Evolutionary conservation across 805 yeast species (phyloP).

Genomic region (Starmerella lactis-condensi): DNA sequence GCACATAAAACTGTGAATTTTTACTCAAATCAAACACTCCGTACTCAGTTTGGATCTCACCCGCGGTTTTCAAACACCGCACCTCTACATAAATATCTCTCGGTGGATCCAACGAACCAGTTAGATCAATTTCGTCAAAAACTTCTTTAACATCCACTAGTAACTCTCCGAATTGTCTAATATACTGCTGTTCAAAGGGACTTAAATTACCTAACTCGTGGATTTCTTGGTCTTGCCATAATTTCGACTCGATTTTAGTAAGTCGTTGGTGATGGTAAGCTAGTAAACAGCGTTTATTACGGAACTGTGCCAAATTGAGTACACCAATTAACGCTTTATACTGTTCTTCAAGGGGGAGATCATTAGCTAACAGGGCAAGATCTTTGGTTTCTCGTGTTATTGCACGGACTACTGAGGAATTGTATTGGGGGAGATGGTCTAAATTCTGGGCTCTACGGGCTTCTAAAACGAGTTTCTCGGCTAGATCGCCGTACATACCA

Average conservation of each 20-base stretch:
- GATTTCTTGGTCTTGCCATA: slow-evolving; percentile 38
- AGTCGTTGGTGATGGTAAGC: slow-evolving; percentile 68
- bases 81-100: slow-evolving; percentile 83
- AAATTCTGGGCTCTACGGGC: slow-evolving; percentile 61
- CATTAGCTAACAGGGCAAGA: too few relatives aligned
- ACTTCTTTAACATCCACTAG: slow-evolving; percentile 60
- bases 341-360: slow-evolving; percentile 30
- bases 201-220: slow-evolving; percentile 33
- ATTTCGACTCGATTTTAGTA: slow-evolving; percentile 41
- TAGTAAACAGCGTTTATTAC: slow-evolving; percentile 76
- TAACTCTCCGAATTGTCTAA: slow-evolving; percentile 49
- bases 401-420: slow-evolving; percentile 48
- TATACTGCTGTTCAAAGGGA: slow-evolving; percentile 64
- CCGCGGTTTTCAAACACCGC: slow-evolving; percentile 80
- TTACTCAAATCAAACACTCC: slow-evolving; percentile 81
- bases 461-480: slow-evolving; percentile 64
- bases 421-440: slow-evolving; percentile 49
- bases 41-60: slow-evolving; percentile 92
- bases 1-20: slow-evolving; percentile 82
- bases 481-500: slow-evolving; percentile 82
- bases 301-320: slow-evolving; percentile 54
- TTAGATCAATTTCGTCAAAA: slow-evolving; percentile 64
- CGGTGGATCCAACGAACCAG: slow-evolving; percentile 85
- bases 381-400: slow-evolving; percentile 49
- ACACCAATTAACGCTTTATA: slow-evolving; percentile 40